Evolutionary conservation across 1,284 basidiomycete genomes (phyloP).

Genomic region (Cronartium ribicola): DNA sequence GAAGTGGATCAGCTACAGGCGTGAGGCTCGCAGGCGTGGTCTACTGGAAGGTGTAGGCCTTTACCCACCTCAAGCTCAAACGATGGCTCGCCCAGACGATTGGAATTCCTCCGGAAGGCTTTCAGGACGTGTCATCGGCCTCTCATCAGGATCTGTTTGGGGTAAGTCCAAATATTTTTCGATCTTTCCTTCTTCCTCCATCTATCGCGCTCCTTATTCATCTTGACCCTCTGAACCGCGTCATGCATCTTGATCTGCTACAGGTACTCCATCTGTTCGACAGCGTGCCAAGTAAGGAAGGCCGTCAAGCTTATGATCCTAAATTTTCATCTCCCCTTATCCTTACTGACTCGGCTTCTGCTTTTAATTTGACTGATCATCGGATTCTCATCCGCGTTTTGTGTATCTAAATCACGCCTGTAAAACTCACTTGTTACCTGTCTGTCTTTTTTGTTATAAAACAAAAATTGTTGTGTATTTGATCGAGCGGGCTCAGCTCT

Average conservation of each 20-base stretch:
- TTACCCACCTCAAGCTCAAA: conserved; percentile 4
- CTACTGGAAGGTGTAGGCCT: conserved; percentile 10
- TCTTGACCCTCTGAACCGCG: background rate
- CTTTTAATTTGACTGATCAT: too few relatives aligned
- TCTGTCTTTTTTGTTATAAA: too few relatives aligned
- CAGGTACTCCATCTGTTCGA: conserved; percentile 27
- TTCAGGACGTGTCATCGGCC: conserved; percentile 11
- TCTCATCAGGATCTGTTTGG: background rate
- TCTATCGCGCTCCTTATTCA: background rate
- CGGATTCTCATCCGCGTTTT: too few relatives aligned
- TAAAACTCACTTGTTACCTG: too few relatives aligned
- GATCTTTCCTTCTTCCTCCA: background rate
- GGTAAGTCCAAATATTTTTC: background rate
- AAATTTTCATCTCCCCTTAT: background rate
- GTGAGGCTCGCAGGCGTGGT: conserved; percentile 13
- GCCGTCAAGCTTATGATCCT: background rate
- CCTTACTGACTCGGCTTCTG: too few relatives aligned
- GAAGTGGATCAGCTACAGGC: conserved; percentile 7
- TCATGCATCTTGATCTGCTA: background rate
- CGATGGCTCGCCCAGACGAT: conserved; percentile 1
- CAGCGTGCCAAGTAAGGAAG: conserved; percentile 26
- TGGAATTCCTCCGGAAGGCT: conserved; percentile 18
- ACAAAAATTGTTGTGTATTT: too few relatives aligned
- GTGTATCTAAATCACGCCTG: too few relatives aligned
- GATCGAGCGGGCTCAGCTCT: conserved; percentile 2